Percentiles rank a stretch among this genome's conserved stretches.
phyloP scores from a whole-genome alignment of 2,329 filamentous ascomycete species.

The Anisogramma anomala region DNA sequence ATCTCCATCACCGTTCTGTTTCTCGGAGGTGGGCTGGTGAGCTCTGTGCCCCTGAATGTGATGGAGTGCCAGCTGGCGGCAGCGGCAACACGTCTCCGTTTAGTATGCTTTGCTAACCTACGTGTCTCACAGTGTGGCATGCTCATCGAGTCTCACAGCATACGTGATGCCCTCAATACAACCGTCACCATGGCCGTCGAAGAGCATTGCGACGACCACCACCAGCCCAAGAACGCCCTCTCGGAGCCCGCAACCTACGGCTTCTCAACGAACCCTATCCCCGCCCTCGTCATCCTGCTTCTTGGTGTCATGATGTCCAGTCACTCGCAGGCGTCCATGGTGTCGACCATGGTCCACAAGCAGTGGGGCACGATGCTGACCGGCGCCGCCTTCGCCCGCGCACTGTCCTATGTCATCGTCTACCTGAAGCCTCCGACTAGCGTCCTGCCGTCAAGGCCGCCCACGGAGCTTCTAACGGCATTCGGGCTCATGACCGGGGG shows the following conservation, averaged over 20 bases:
- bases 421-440: conserved; percentile 75
- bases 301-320: conserved; percentile 92
- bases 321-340: conserved; percentile 73
- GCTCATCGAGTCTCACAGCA: conserved; percentile 64
- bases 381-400: conserved; percentile 67
- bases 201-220: conserved; percentile 25
- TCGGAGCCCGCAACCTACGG: conserved; percentile 54
- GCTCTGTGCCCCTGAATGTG: too few species aligned
- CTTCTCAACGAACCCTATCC: conserved; percentile 78
- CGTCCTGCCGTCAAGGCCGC: conserved; percentile 69
- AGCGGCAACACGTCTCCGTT: too few species aligned
- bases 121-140: conserved; percentile 51
- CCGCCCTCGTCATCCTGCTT: conserved; percentile 73
- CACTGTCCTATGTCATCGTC: conserved; percentile 65
- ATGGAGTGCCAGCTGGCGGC: too few species aligned
- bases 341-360: conserved; percentile 83
- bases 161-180: conserved; percentile 56
- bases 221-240: conserved; percentile 36
- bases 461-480: conserved; percentile 74
- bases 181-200: conserved; percentile 30
- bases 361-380: conserved; percentile 85
- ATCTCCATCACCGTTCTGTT: conserved; percentile 88
- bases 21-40: conserved; percentile 77
- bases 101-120: conserved; percentile 14
- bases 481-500: conserved; percentile 85